Evolutionary conservation across 2,329 filamentous ascomycete genomes (phyloP), one percentile per base, ranked within the genome.

Genomic region (Harringtonia aguacate): DNA sequence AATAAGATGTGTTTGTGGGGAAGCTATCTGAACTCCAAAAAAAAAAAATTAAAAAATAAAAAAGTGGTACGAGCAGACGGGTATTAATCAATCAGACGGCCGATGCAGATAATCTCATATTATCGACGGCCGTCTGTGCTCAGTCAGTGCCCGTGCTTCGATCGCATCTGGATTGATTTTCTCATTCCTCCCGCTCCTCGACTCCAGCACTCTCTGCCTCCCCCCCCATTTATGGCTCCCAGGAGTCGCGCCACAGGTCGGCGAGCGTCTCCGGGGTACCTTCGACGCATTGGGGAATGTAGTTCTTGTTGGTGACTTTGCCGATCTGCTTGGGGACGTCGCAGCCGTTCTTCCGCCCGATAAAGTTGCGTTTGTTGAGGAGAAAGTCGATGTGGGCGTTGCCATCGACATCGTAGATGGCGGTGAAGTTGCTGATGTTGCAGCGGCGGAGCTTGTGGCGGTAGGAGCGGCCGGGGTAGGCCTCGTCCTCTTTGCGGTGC

Each of bases 371-470:
- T 27, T 21, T 24, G 14, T 18, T 24, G 20, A 39, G 13, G 28
- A 39, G 13, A 27, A 44, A 44, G 36, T 44, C 41, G 21, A 44
- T 29, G 36, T 44, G 41, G 29, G 41, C 41, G 41, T 44, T 44
- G 41, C 36, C 36, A 12, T 44, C 36, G 3, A 38, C 13, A 36
- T 44, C 41, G 41, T 44, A 44, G 35, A 27, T 34, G 41, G 27
- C 18, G 15, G 36, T 39, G 21, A 39, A 44, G 36, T 44, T 27
- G 14, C 8, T 2, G n/a, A 39, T 14, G 36, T 12, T 4, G 36
- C 41, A 44, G 6, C 2, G n/a, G 4, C 33, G n/a, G 36, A 44
- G n/a, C n/a, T n/a, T 30, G 12, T 15, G 14, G 14, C 38, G 20
- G 36, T 39, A 44, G 21, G 28, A 30, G 15, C 3, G 8, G 41